A percentile compares a stretch with the other conserved stretches of the same genome.
Evolutionary conservation across 768 basidiomycete species (phyloP).

Genomic region (Kwoniella bestiolae): DNA sequence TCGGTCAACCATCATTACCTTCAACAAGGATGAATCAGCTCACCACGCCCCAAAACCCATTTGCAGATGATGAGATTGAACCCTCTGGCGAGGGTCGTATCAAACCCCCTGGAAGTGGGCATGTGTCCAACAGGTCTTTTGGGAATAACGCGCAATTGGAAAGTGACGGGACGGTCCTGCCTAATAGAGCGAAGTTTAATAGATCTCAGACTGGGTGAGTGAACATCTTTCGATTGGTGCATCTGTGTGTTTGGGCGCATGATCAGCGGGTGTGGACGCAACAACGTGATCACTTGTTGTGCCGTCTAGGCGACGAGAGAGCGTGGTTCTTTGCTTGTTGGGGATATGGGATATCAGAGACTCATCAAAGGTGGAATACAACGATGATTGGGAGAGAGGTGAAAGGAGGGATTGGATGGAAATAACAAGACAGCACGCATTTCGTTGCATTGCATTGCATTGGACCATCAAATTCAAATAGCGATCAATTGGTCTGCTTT

Average conservation of each 20-base stretch:
- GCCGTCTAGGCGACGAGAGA: not conserved
- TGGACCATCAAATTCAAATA: not conserved
- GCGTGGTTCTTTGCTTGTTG: not conserved
- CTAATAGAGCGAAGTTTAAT: slow-evolving; percentile 29
- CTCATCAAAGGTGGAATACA: not conserved
- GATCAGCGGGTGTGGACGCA: not conserved
- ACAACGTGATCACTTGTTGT: not conserved
- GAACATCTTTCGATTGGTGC: not conserved
- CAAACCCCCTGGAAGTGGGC: slow-evolving; percentile 21
- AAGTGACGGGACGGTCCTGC: slow-evolving; percentile 20
- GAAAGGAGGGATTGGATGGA: not conserved
- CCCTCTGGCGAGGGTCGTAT: slow-evolving; percentile 27
- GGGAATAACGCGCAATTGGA: slow-evolving; percentile 7
- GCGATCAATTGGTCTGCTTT: not conserved
- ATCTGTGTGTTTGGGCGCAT: not conserved
- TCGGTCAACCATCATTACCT: slow-evolving; percentile 27
- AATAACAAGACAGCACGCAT: not conserved
- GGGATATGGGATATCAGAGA: not conserved
- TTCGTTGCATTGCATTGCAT: too few species aligned
- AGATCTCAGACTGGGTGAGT: slow-evolving; percentile 40
- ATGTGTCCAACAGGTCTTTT: slow-evolving; percentile 4
- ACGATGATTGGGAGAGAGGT: not conserved
- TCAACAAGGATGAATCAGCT: slow-evolving; percentile 24
- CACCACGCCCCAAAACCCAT: slow-evolving; percentile 27
- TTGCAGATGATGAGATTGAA: slow-evolving; percentile 41